A percentile compares a stretch with the other conserved stretches of the same genome.
Evolutionary conservation across 2,329 filamentous ascomycete genomes (phyloP).

Genomic region (Ambrosiella beaveri): DNA sequence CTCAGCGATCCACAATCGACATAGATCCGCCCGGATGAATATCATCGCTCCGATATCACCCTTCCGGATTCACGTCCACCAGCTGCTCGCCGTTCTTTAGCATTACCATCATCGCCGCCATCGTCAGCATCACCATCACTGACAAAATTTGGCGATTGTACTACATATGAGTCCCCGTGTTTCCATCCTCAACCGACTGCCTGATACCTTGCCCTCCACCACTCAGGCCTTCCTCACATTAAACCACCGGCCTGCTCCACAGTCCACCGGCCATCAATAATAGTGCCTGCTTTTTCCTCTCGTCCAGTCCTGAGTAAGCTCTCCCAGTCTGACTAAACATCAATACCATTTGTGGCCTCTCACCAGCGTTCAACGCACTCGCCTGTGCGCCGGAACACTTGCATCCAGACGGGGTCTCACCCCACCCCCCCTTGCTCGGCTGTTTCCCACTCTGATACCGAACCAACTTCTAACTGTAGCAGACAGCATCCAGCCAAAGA

Average conservation of each 20-base stretch:
- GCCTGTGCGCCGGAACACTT: not conserved
- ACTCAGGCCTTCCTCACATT: not conserved
- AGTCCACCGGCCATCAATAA: not conserved
- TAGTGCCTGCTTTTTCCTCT: not conserved
- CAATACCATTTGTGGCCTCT: too few species aligned
- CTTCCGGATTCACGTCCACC: constrained; percentile 10
- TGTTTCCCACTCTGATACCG: not conserved
- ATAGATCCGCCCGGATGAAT: not conserved
- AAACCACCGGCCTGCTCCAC: too few species aligned
- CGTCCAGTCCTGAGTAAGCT: not conserved
- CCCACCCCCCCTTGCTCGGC: not conserved
- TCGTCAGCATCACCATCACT: not conserved
- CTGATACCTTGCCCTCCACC: not conserved
- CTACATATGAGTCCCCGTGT: not conserved
- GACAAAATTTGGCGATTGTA: not conserved
- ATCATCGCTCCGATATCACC: not conserved
- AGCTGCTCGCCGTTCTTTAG: not conserved
- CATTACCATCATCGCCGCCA: not conserved
- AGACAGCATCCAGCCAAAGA: too few species aligned
- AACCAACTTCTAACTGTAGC: not conserved
- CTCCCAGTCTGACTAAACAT: too few species aligned
- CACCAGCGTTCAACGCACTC: not conserved
- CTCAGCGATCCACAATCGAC: not conserved
- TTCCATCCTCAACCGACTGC: not conserved
- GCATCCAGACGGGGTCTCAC: not conserved